These are phyloP conservation scores for Melaleuca quinquenervia DNA, from an alignment of 345 rosid species.

Conservation along the genomic window DNA sequence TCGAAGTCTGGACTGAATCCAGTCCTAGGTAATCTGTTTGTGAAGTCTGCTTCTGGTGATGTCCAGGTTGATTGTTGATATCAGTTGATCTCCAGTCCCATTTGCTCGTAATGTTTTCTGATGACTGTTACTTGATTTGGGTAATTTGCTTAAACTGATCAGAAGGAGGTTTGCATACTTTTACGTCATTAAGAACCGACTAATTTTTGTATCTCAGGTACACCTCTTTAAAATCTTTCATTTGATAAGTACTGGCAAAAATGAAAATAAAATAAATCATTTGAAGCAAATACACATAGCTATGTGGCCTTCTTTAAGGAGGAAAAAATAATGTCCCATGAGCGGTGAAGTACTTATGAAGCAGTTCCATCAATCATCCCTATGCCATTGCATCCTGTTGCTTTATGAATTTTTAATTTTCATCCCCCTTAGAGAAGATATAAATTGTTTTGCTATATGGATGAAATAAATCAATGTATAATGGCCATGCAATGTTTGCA, in stretches of 20 bases:
- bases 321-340: not conserved
- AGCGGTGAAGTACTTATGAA: not conserved
- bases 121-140: not conserved
- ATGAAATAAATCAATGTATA: not conserved
- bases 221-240: not conserved
- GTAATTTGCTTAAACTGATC: not conserved
- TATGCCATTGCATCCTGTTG: not conserved
- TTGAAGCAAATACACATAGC: not conserved
- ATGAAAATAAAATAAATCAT: not conserved
- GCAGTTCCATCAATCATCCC: not conserved
- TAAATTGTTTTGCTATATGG: not conserved
- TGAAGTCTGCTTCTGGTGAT: not conserved
- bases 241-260: not conserved
- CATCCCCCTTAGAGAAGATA: not conserved
- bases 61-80: not conserved
- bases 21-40: slow-evolving; percentile 50
- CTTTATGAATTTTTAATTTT: not conserved
- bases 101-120: too few relatives aligned
- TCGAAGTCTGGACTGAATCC: slow-evolving; percentile 76
- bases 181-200: not conserved
- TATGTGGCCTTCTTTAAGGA: not conserved
- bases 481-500: not conserved
- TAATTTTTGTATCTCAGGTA: not conserved
- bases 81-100: not conserved
- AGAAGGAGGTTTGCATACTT: not conserved